A percentile compares a stretch with the other conserved stretches of the same genome.
Conservation (phyloP, 129 eudicot species). For the Flaveria brownii region DNA sequence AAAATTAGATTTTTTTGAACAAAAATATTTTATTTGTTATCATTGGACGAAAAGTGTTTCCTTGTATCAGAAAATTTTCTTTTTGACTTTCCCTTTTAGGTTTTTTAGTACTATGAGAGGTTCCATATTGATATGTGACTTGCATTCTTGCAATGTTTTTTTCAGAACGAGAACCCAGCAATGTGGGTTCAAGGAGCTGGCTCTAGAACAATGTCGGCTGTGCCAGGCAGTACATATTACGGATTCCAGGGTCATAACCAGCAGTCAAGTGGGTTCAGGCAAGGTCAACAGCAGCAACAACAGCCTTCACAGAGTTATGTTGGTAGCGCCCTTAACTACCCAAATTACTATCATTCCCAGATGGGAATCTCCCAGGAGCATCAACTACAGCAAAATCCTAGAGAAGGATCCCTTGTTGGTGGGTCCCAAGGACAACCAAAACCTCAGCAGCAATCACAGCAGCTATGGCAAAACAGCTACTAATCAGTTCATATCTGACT, state of each 20-base stretch:
- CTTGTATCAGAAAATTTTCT: background rate
- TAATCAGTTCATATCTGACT: slow-evolving; percentile 43
- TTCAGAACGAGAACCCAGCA: slow-evolving; percentile 51
- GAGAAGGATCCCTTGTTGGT: slow-evolving; percentile 65
- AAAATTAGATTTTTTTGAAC: background rate
- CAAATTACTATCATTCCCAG: slow-evolving; percentile 81
- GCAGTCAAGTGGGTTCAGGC: slow-evolving; percentile 80
- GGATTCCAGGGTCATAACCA: slow-evolving; percentile 81
- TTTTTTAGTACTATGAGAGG: background rate
- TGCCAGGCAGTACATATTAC: slow-evolving; percentile 77
- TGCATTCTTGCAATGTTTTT: background rate
- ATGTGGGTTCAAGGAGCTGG: slow-evolving; percentile 85
- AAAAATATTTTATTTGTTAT: too few relatives aligned
- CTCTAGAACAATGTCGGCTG: slow-evolving; percentile 74
- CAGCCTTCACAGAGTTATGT: slow-evolving; percentile 58
- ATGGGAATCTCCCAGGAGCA: slow-evolving; percentile 66
- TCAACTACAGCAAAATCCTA: slow-evolving; percentile 69
- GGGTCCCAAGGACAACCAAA: slow-evolving; percentile 82
- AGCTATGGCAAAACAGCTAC: slow-evolving; percentile 83
- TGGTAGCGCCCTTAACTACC: slow-evolving; percentile 62
- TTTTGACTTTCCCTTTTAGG: background rate
- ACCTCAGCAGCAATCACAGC: slow-evolving; percentile 82
- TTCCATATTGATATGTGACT: background rate
- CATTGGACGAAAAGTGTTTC: background rate
- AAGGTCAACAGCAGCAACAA: slow-evolving; percentile 64